A percentile compares a stretch with the other conserved stretches of the same genome.
phyloP scores from a whole-genome alignment of 2,329 filamentous ascomycete genomes.

The Penicillium sp. region DNA sequence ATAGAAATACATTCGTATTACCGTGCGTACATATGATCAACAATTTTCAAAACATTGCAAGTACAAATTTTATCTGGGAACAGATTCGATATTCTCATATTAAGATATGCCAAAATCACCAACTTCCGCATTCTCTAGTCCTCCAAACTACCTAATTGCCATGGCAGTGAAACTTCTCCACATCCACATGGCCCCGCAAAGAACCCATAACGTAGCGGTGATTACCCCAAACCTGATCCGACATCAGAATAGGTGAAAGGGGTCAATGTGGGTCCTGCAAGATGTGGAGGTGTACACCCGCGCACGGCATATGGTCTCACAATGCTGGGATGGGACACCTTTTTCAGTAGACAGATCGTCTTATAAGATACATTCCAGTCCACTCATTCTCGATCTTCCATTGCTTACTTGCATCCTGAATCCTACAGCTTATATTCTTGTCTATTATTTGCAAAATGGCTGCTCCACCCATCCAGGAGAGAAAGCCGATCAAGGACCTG shows the following conservation, averaged over 20 bases:
- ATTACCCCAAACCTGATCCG: neutral
- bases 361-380: neutral
- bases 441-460: constrained; percentile 23
- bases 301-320: neutral
- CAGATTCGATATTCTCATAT: neutral
- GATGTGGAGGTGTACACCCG: neutral
- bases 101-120: neutral
- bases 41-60: neutral
- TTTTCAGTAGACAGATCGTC: neutral
- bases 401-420: neutral
- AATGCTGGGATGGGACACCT: neutral
- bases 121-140: neutral
- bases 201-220: neutral
- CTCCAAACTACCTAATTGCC: neutral
- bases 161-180: neutral
- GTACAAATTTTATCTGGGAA: neutral
- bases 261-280: neutral
- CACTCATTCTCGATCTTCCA: neutral
- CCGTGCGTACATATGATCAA: neutral
- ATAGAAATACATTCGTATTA: neutral
- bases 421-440: neutral
- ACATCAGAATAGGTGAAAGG: neutral
- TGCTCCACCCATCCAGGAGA: constrained; percentile 18
- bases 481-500: constrained; percentile 26
- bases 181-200: neutral